Percentiles rank a stretch among this genome's conserved stretches.
Conservation (phyloP, 2,329 filamentous ascomycete genomes). For the Pseudogymnoascus pannorum region DNA sequence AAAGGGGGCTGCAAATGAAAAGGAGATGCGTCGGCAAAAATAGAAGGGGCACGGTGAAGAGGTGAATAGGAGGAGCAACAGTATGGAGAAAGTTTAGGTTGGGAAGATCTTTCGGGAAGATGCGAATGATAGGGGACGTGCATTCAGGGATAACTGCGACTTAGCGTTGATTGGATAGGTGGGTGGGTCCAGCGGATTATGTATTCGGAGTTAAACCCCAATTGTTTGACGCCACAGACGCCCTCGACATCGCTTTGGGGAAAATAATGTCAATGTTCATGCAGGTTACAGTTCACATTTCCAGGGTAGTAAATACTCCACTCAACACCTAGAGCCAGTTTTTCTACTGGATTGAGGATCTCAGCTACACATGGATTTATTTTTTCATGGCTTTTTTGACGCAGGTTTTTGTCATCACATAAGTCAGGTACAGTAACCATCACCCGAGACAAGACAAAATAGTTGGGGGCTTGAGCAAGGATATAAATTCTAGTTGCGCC, state of each 20-base stretch:
- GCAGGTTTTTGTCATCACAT: neutral
- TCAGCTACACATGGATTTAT: neutral
- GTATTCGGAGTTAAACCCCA: conserved; percentile 2
- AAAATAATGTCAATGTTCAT: neutral
- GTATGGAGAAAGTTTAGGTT: conserved; percentile 6
- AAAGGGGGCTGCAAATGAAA: neutral
- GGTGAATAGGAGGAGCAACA: neutral
- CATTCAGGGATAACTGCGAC: conserved; percentile 7
- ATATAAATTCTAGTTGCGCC: neutral
- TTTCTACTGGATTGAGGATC: neutral
- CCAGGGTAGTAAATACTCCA: neutral
- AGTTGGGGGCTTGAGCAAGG: neutral
- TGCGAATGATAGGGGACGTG: conserved; percentile 11
- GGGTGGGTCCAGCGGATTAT: neutral
- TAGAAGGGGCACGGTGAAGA: neutral
- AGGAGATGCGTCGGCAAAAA: neutral
- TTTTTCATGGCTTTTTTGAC: neutral
- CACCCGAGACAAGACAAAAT: neutral
- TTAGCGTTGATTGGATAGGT: neutral
- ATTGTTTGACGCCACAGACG: conserved; percentile 7
- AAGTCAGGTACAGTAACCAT: neutral
- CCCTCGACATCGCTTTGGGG: neutral
- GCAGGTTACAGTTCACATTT: conserved; percentile 6
- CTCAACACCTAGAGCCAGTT: neutral
- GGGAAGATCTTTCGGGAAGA: conserved; percentile 10